phyloP scores from a whole-genome alignment of 441 rosid genomes.

The Cnidoscolus chayamansa region DNA sequence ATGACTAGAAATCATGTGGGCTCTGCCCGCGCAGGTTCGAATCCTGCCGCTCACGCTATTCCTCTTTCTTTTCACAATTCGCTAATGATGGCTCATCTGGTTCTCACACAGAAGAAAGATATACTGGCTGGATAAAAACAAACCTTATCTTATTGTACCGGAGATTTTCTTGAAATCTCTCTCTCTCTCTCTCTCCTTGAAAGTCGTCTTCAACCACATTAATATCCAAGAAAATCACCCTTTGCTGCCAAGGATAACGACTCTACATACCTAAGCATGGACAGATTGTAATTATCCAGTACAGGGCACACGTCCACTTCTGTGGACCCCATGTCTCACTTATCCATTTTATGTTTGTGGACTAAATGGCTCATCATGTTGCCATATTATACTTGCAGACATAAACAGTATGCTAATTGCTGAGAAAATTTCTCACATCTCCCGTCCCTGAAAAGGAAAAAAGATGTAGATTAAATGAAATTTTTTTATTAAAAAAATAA shows the following conservation, averaged over 20 bases:
- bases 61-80: too few relatives aligned
- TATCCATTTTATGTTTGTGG: slow-evolving; percentile 37
- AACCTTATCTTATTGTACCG: slow-evolving; percentile 37
- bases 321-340: slow-evolving; percentile 42
- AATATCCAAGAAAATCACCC: slow-evolving; percentile 13
- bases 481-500: not conserved
- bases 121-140: slow-evolving; percentile 12
- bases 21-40: slow-evolving; percentile 98
- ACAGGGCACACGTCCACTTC: slow-evolving; percentile 26
- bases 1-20: slow-evolving; percentile 99
- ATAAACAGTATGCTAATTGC: slow-evolving; percentile 4
- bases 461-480: too few relatives aligned
- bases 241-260: not conserved
- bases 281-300: slow-evolving; percentile 30
- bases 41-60: slow-evolving; percentile 78
- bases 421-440: slow-evolving; percentile 26
- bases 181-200: not conserved
- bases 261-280: slow-evolving; percentile 15
- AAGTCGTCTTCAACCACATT: not conserved
- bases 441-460: not conserved
- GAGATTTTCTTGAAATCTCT: slow-evolving; percentile 15
- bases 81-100: not conserved
- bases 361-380: slow-evolving; percentile 4
- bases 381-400: slow-evolving; percentile 2
- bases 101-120: too few relatives aligned